phyloP scores from a whole-genome alignment of 1,284 basidiomycete species.

The Ustilago hordei region DNA sequence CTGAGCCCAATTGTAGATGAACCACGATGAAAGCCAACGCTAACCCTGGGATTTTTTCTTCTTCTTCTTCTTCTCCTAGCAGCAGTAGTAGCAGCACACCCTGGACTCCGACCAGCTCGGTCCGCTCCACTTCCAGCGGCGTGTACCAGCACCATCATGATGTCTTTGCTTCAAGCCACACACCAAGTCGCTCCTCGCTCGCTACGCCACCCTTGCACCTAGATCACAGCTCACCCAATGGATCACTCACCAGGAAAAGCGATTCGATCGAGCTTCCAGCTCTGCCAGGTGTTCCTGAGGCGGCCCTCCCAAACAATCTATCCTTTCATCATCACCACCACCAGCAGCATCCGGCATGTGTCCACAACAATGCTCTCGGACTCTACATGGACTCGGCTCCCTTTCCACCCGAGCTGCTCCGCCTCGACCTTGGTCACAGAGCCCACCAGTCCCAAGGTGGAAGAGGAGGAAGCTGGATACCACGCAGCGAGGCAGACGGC shows the following conservation, averaged over 20 bases:
- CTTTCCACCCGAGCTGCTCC: constrained; percentile 19
- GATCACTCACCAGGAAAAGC: background rate
- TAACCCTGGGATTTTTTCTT: background rate
- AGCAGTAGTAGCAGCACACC: constrained; percentile 7
- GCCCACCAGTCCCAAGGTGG: background rate
- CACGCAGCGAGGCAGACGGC: constrained; percentile 21
- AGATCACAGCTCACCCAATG: constrained; percentile 1
- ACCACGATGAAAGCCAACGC: background rate
- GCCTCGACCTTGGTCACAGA: constrained; percentile 2
- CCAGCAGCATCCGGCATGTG: background rate
- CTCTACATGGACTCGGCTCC: constrained; percentile 25
- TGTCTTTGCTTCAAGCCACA: constrained; percentile 3
- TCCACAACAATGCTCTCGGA: constrained; percentile 26
- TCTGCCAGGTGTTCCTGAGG: background rate
- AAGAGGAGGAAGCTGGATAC: constrained; percentile 4
- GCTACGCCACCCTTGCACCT: constrained; percentile 1
- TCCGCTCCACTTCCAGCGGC: constrained; percentile 24
- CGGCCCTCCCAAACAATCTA: background rate
- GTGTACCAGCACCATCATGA: constrained; percentile 5
- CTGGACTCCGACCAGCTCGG: constrained; percentile 38
- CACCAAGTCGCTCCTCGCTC: constrained; percentile 6
- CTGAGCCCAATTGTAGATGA: too few relatives aligned
- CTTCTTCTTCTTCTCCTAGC: too few relatives aligned
- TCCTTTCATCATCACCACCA: background rate
- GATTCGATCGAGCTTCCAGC: background rate